phyloP scores from a whole-genome alignment of 2,329 filamentous ascomycete species.

The Talaromyces sp. region DNA sequence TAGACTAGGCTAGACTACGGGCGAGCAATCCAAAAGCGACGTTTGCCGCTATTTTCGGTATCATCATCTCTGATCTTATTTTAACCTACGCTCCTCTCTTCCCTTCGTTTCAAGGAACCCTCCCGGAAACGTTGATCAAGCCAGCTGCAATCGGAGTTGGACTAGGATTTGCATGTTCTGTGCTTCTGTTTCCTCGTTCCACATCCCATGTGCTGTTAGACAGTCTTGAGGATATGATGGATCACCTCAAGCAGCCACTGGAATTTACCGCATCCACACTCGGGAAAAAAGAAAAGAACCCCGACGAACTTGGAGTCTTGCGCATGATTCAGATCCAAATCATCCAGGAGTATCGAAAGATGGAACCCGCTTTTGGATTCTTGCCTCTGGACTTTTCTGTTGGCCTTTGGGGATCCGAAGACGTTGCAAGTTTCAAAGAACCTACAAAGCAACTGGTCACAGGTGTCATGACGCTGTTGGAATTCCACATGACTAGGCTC shows the following conservation, averaged over 20 bases:
- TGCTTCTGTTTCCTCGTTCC: constrained; percentile 47
- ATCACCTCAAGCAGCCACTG: constrained; percentile 23
- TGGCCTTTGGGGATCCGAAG: constrained; percentile 42
- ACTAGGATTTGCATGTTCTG: constrained; percentile 38
- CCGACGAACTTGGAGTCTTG: constrained; percentile 17
- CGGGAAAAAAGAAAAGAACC: constrained; percentile 10
- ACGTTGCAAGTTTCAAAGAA: constrained; percentile 35
- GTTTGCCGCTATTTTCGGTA: constrained; percentile 43
- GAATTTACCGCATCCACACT: constrained; percentile 22
- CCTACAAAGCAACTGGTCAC: constrained; percentile 33
- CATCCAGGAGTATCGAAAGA: constrained; percentile 32
- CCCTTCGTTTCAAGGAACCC: constrained; percentile 34
- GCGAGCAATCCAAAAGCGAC: constrained; percentile 43
- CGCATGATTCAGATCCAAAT: constrained; percentile 26
- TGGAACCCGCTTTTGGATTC: constrained; percentile 34
- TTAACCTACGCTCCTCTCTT: constrained; percentile 40
- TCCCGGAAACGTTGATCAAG: constrained; percentile 38
- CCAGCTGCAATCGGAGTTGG: constrained; percentile 44
- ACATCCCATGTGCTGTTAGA: constrained; percentile 42
- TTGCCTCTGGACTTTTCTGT: constrained; percentile 44
- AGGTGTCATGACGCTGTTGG: constrained; percentile 32
- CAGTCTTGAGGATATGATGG: constrained; percentile 25
- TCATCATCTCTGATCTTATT: constrained; percentile 44
- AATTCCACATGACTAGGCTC: constrained; percentile 38
- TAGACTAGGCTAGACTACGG: constrained; percentile 36